Percentiles rank a stretch among this genome's conserved stretches.
Evolutionary conservation across 2,329 filamentous ascomycete genomes (phyloP).

Genomic region (Aspergillus uvarum): DNA sequence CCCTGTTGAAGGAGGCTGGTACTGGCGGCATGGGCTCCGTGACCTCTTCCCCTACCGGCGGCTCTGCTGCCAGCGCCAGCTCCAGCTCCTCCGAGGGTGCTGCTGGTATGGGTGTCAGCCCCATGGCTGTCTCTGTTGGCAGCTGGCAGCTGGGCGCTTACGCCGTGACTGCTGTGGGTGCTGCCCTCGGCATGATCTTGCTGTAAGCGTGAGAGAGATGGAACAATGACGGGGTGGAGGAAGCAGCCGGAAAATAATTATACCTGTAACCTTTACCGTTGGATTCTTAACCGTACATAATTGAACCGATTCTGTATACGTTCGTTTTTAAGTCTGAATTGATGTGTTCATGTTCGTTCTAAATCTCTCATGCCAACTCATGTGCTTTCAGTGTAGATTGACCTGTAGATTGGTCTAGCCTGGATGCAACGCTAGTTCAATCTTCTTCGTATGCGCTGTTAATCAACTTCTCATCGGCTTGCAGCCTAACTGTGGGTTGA

Average conservation of each 20-base stretch:
- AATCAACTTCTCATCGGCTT: background rate
- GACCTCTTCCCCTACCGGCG: conserved; percentile 35
- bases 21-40: conserved; percentile 42
- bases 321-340: background rate
- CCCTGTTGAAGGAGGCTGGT: conserved; percentile 42
- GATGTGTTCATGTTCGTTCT: background rate
- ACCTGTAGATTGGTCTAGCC: too few species aligned
- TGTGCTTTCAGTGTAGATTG: too few species aligned
- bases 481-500: background rate
- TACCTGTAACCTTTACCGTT: background rate
- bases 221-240: background rate
- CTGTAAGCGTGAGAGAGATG: conserved; percentile 38
- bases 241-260: background rate
- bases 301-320: conserved; percentile 7
- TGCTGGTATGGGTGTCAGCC: conserved; percentile 30
- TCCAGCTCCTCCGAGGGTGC: conserved; percentile 32
- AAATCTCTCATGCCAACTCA: too few species aligned
- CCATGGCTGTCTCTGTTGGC: conserved; percentile 41
- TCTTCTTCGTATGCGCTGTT: too few species aligned
- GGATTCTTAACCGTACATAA: conserved; percentile 9
- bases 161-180: conserved; percentile 43
- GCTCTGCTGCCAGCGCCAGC: conserved; percentile 17
- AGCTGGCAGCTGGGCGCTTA: conserved; percentile 45
- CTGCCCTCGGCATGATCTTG: conserved; percentile 49
- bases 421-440: too few species aligned